phyloP scores from a whole-genome alignment of 331 rosid species.

The Prunus yedoensis region DNA sequence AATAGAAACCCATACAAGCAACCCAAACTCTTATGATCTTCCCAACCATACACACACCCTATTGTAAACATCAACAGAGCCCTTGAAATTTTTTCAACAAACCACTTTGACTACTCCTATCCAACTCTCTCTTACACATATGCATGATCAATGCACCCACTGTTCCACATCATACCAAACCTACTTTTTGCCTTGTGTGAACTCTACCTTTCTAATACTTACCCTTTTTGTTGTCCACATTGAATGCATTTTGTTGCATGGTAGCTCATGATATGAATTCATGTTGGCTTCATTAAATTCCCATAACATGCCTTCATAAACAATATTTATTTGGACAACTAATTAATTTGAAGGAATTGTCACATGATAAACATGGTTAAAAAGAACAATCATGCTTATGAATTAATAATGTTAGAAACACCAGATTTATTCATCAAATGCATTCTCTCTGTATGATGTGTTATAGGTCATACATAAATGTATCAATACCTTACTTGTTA shows the following conservation, averaged over 20 bases:
- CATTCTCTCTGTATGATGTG: too few species aligned
- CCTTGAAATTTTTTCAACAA: slow-evolving; percentile 39
- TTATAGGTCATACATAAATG: too few species aligned
- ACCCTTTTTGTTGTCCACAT: slow-evolving; percentile 24
- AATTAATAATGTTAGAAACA: too few species aligned
- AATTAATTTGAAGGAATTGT: not conserved
- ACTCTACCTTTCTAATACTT: slow-evolving; percentile 15
- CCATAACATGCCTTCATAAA: slow-evolving; percentile 9
- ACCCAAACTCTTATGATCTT: slow-evolving; percentile 36
- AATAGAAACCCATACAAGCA: slow-evolving; percentile 58
- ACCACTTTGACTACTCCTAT: slow-evolving; percentile 52
- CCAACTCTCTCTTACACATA: slow-evolving; percentile 16
- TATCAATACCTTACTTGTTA: not conserved
- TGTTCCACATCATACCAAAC: not conserved
- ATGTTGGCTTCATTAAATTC: slow-evolving; percentile 28
- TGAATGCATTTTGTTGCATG: slow-evolving; percentile 40
- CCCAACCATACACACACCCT: slow-evolving; percentile 29
- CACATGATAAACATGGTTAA: not conserved
- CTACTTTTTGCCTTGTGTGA: slow-evolving; percentile 1
- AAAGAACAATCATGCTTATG: not conserved
- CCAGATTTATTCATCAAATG: too few species aligned
- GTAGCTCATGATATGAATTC: slow-evolving; percentile 16
- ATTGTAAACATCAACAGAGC: slow-evolving; percentile 25
- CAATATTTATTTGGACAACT: not conserved
- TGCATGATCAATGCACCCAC: not conserved